Base-by-base conservation (phyloP, 1,284 basidiomycete genomes). In the Cryptococcus sp. region DNA sequence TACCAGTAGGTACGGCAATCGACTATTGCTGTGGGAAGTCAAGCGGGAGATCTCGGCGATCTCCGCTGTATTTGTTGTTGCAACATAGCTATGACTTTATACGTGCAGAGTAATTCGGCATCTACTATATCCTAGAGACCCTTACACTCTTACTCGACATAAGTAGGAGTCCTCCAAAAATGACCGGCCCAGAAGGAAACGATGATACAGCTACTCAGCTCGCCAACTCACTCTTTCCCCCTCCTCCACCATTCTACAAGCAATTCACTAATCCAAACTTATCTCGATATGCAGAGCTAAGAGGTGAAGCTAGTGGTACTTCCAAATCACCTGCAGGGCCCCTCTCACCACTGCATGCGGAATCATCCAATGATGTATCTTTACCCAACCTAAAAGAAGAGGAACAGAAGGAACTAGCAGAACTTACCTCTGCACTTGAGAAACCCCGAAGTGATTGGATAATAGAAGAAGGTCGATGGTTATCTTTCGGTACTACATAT, bases 141-240 rank as follows among this genome's bases (percentile, higher is more conserved):
- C 44, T 8, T 23, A 23, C 23, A 23, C 23, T 23, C 23, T 23
- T 23, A 23, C 23, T 23, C 23, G 23, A 23, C 23, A 23, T 23
- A 23, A 23, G 23, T 23, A 23, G 23, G 23, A 23, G 23, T 23
- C 23, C 23, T 23, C 23, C 23, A 23, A 23, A 23, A 23, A 23
- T 23, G 23, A 23, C 23, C 23, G 23, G 23, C 23, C 23, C 23
- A 23, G 23, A 46, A 8, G 44, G 38, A 31, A 13, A 10, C 7
- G 34, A 36, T 10, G 36, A 7, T n/a, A 13, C 13, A 8, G 55
- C 49, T 51, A 65, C 1, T 67, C 65, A 13, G 56, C 70, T 75
- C 31, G 69, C 73, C 33, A 76, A 76, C 55, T 73, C 72, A 6
- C 65, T 76, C 56, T 76, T 73, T 52, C 73, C 73, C 0, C 73